Percentiles rank a stretch among this genome's conserved stretches.
Conservation (phyloP, 2,329 filamentous ascomycete species). For the Aspergillus tanneri region DNA sequence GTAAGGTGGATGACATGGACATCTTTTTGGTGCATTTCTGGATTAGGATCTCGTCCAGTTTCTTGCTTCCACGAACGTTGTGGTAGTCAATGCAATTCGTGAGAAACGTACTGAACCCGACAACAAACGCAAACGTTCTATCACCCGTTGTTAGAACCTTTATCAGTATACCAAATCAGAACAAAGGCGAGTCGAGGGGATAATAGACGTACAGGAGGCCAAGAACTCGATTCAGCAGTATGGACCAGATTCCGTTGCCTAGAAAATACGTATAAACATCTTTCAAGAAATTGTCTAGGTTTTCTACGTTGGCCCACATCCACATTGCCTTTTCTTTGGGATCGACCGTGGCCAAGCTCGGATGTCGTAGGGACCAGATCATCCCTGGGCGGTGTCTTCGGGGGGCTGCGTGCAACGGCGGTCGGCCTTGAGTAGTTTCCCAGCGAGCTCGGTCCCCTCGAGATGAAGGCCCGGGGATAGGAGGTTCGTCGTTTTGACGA, state of each 20-base stretch:
- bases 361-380: constrained; percentile 31
- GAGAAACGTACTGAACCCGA: constrained; percentile 78
- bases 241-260: constrained; percentile 81
- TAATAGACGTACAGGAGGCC: constrained; percentile 64
- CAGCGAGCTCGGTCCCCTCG: constrained; percentile 49
- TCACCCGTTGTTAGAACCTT: constrained; percentile 38
- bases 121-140: constrained; percentile 78
- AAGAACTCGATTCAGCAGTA: constrained; percentile 68
- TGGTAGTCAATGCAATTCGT: constrained; percentile 82
- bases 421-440: constrained; percentile 49
- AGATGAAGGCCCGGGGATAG: constrained; percentile 44
- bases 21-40: constrained; percentile 73
- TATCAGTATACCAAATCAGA: neutral
- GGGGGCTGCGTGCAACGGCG: constrained; percentile 31
- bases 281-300: constrained; percentile 81
- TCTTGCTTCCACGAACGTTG: constrained; percentile 66
- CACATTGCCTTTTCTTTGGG: constrained; percentile 80
- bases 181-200: neutral
- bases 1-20: constrained; percentile 72
- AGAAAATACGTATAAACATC: constrained; percentile 86
- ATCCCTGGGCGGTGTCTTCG: constrained; percentile 20
- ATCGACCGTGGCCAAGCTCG: constrained; percentile 48
- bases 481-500: constrained; percentile 22
- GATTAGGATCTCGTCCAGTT: constrained; percentile 61
- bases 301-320: constrained; percentile 88